Conservation (phyloP, 2,329 filamentous ascomycete genomes). For the Ophioceras dolichostomum region DNA sequence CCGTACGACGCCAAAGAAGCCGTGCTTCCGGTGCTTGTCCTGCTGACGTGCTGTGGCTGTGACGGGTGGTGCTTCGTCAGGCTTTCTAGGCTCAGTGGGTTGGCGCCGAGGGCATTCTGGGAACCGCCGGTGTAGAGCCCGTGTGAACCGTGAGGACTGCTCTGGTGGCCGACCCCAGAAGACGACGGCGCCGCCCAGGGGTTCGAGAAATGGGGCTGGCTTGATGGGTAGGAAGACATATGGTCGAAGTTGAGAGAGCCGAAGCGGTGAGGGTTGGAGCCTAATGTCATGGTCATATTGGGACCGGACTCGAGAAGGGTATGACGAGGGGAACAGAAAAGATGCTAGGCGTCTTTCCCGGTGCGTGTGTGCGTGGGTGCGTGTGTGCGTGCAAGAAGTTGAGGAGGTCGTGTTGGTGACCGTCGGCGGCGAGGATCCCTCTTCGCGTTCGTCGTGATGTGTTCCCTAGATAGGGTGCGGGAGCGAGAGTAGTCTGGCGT, state of each 20-base stretch:
- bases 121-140: constrained; percentile 45
- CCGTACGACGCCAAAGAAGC: constrained; percentile 59
- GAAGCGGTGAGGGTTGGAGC: constrained; percentile 74
- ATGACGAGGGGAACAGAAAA: constrained; percentile 5
- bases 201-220: constrained; percentile 72
- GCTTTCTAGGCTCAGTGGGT: constrained; percentile 43
- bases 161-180: constrained; percentile 27
- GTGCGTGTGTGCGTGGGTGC: constrained; percentile 2
- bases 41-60: constrained; percentile 5
- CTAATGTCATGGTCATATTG: constrained; percentile 91
- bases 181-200: constrained; percentile 62
- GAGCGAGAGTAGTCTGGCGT: too few relatives aligned
- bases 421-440: too few relatives aligned
- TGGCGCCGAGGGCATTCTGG: constrained; percentile 44
- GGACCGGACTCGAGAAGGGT: too few relatives aligned
- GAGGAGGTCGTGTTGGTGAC: too few relatives aligned
- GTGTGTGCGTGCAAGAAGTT: too few relatives aligned
- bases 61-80: constrained; percentile 40
- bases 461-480: too few relatives aligned
- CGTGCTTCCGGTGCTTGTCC: constrained; percentile 45
- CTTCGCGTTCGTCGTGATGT: too few relatives aligned
- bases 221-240: constrained; percentile 55
- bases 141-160: constrained; percentile 42
- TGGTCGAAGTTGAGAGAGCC: constrained; percentile 69
- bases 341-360: constrained; percentile 9